These are phyloP conservation scores for Nematodospora anomalae DNA, from an alignment of 1,139 yeast genomes.

Conservation along the genomic window DNA sequence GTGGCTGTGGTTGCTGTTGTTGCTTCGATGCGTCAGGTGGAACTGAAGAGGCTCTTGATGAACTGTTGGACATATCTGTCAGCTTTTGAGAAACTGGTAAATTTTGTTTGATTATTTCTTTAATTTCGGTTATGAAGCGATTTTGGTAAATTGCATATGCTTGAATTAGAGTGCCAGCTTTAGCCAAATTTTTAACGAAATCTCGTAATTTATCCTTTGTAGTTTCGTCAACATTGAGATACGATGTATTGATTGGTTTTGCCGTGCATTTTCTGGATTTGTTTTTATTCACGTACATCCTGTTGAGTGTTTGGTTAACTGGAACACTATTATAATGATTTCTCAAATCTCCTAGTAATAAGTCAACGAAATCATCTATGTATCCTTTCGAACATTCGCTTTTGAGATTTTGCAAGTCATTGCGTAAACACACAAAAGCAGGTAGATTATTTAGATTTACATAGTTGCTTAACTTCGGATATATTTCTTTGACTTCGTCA, in stretches of 20 bases:
- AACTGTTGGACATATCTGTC: constrained; percentile 24
- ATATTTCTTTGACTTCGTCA: constrained; percentile 24
- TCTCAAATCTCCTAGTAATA: constrained; percentile 61
- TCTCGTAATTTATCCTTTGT: constrained; percentile 43
- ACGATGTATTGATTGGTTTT: constrained; percentile 25
- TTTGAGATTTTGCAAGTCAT: constrained; percentile 48
- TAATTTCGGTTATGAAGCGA: constrained; percentile 64
- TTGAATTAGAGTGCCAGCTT: constrained; percentile 61
- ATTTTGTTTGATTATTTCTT: constrained; percentile 63
- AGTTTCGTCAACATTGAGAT: constrained; percentile 32
- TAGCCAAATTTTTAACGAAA: constrained; percentile 55
- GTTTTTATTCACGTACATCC: constrained; percentile 40
- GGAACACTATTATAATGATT: constrained; percentile 53
- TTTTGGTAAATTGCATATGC: constrained; percentile 73
- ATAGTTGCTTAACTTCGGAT: constrained; percentile 49
- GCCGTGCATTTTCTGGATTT: constrained; percentile 22
- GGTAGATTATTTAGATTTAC: constrained; percentile 55
- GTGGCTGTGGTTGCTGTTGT: too few species aligned
- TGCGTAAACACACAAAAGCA: constrained; percentile 59
- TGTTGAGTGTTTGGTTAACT: constrained; percentile 48
- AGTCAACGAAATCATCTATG: constrained; percentile 53
- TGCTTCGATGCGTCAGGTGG: constrained; percentile 23
- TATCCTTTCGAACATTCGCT: constrained; percentile 68
- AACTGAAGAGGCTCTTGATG: constrained; percentile 34
- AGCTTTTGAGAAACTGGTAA: constrained; percentile 45